Conservation (phyloP, 2,329 filamentous ascomycete species). For the Diaporthe batatas region DNA sequence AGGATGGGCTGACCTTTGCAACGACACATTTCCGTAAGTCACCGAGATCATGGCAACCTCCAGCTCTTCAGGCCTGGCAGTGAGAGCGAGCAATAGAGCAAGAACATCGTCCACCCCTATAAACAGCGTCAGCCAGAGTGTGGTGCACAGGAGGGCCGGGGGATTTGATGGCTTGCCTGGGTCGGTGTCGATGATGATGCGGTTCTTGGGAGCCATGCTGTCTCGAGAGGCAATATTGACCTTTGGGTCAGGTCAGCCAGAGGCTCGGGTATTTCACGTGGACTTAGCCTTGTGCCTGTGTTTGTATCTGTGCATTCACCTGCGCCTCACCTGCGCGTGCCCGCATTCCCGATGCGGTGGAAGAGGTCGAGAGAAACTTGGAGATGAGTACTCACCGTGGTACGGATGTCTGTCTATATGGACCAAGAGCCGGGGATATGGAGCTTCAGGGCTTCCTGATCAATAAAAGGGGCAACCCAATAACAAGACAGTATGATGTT, state of each 20-base stretch:
- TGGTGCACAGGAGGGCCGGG: not conserved
- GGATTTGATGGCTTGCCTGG: constrained; percentile 68
- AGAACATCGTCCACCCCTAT: constrained; percentile 90
- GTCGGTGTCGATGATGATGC: constrained; percentile 96
- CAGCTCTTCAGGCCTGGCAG: constrained; percentile 84
- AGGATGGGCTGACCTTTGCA: constrained; percentile 73
- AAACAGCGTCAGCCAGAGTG: constrained; percentile 40
- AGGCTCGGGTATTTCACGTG: constrained; percentile 15
- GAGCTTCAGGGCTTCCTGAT: not conserved
- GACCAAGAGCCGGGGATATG: not conserved
- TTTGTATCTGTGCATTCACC: constrained; percentile 14
- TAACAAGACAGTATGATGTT: not conserved
- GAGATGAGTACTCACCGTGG: constrained; percentile 16
- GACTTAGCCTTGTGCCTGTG: not conserved
- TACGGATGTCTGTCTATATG: not conserved
- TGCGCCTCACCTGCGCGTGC: constrained; percentile 23
- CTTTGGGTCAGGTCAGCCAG: constrained; percentile 5
- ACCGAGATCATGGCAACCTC: constrained; percentile 88
- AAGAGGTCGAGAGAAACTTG: constrained; percentile 6
- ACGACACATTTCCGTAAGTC: constrained; percentile 93
- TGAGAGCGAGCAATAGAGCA: constrained; percentile 87
- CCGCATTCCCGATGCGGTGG: constrained; percentile 29
- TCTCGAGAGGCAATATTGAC: constrained; percentile 9
- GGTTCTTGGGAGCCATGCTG: constrained; percentile 75
- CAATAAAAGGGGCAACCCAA: not conserved